A percentile compares a stretch with the other conserved stretches of the same genome.
Evolutionary conservation across 2,329 filamentous ascomycete genomes (phyloP).

Genomic region (Lecanosticta acicola): DNA sequence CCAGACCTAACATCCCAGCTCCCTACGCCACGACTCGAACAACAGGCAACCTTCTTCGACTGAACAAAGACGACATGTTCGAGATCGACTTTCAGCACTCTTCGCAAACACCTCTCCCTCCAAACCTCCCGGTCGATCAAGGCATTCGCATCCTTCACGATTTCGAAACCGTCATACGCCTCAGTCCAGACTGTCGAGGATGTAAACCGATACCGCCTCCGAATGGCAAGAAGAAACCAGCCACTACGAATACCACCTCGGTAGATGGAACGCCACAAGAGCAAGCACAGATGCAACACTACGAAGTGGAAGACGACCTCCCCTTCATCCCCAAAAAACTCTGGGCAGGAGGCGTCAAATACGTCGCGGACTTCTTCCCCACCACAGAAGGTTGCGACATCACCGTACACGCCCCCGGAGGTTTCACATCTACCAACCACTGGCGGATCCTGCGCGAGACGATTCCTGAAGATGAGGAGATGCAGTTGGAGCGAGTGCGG

Average conservation of each 20-base stretch:
- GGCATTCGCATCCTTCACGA: conserved; percentile 31
- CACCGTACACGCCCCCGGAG: conserved; percentile 31
- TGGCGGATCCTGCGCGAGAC: conserved; percentile 29
- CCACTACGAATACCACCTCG: conserved; percentile 9
- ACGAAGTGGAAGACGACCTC: conserved; percentile 33
- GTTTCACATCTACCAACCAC: conserved; percentile 31
- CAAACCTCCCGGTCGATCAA: conserved; percentile 20
- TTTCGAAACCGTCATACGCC: conserved; percentile 29
- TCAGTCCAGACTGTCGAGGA: conserved; percentile 31
- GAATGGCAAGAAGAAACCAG: conserved; percentile 1
- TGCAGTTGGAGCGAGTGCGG: conserved; percentile 10
- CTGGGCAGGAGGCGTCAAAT: conserved; percentile 31
- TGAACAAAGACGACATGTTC: conserved; percentile 24
- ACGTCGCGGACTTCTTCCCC: conserved; percentile 29
- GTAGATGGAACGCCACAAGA: conserved; percentile 1
- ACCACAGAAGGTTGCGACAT: conserved; percentile 32
- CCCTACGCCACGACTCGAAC: not conserved
- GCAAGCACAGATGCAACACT: conserved; percentile 18
- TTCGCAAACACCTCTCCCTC: conserved; percentile 26
- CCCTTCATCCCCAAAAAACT: conserved; percentile 33
- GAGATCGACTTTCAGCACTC: conserved; percentile 30
- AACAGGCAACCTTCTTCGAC: not conserved
- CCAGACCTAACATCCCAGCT: not conserved
- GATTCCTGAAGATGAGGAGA: conserved; percentile 16
- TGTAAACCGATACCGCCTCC: conserved; percentile 16